These are phyloP conservation scores for Santalum album DNA, from an alignment of 164 flowering plant genomes.

Conservation along the genomic window DNA sequence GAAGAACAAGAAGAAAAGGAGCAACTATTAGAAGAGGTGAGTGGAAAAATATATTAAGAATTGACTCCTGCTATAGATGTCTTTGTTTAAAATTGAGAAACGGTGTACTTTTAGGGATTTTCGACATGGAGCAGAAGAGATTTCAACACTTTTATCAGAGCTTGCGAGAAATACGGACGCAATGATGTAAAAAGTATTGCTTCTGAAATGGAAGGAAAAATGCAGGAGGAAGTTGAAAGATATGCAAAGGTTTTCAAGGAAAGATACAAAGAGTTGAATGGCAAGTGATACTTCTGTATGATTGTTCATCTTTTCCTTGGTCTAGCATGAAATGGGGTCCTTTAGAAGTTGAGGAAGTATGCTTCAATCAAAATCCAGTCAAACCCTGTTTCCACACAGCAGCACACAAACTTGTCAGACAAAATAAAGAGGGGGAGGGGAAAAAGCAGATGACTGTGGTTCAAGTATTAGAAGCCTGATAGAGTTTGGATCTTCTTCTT, in stretches of 20 bases:
- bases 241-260: constrained; percentile 89
- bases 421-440: too few relatives aligned
- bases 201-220: constrained; percentile 93
- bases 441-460: background rate
- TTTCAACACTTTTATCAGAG: constrained; percentile 90
- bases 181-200: constrained; percentile 79
- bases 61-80: background rate
- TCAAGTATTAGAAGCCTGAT: background rate
- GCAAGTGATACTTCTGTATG: constrained; percentile 24
- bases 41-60: constrained; percentile 2
- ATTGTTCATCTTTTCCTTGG: too few relatives aligned
- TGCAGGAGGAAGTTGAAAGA: constrained; percentile 91
- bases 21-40: constrained; percentile 69
- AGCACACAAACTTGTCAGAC: too few relatives aligned
- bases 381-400: too few relatives aligned
- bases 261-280: constrained; percentile 91
- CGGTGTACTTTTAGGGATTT: constrained; percentile 54
- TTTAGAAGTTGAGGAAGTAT: too few relatives aligned
- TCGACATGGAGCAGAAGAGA: constrained; percentile 95
- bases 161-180: constrained; percentile 98
- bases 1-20: constrained; percentile 97
- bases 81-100: constrained; percentile 1
- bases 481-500: background rate
- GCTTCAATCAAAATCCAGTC: too few relatives aligned
- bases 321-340: too few relatives aligned